Conservation (phyloP, 768 basidiomycete genomes). For the Trametes maxima region DNA sequence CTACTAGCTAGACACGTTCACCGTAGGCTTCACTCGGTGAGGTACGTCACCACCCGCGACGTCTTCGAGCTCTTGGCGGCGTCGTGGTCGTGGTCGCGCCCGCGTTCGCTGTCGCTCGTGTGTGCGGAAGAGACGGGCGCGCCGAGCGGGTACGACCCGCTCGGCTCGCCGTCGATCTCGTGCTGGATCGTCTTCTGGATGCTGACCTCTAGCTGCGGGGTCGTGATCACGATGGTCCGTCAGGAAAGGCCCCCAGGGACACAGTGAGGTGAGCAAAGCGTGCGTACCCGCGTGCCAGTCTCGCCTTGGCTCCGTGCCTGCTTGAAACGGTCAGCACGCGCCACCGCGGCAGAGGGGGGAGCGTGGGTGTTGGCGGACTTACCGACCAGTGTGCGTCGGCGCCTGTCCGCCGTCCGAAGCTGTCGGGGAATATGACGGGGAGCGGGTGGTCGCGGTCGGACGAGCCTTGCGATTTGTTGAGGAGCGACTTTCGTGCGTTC, state of each 20-base stretch:
- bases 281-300: constrained; percentile 8
- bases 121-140: not conserved
- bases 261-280: not conserved
- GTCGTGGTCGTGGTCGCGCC: too few relatives aligned
- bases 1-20: too few relatives aligned
- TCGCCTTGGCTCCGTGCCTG: constrained; percentile 6
- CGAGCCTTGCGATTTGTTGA: constrained; percentile 19
- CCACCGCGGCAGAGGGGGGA: not conserved
- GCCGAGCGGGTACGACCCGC: constrained; percentile 6
- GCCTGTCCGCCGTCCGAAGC: constrained; percentile 6
- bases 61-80: not conserved
- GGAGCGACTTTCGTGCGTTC: constrained; percentile 24
- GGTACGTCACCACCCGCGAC: too few relatives aligned
- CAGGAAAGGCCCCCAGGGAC: too few relatives aligned
- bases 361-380: not conserved
- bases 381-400: constrained; percentile 17
- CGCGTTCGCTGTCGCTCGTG: not conserved
- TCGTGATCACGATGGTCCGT: too few relatives aligned
- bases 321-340: not conserved
- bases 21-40: too few relatives aligned
- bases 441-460: constrained; percentile 25
- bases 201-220: constrained; percentile 28
- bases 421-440: constrained; percentile 24
- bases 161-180: constrained; percentile 24
- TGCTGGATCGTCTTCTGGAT: constrained; percentile 32